A percentile compares a stretch with the other conserved stretches of the same genome.
Conservation (phyloP, 148 eudicot genomes). For the Polygonum aviculare region DNA sequence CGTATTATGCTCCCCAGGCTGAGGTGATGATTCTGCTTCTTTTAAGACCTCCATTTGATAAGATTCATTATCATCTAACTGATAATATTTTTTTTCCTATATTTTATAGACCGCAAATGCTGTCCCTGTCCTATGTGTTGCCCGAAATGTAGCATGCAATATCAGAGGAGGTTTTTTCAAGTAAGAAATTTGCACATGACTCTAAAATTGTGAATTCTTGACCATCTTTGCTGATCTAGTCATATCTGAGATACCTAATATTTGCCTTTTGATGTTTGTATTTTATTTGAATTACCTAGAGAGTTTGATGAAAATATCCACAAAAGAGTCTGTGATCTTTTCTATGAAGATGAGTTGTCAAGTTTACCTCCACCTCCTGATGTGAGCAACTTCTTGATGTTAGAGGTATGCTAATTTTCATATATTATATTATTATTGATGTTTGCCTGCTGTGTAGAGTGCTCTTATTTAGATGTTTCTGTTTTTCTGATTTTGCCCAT, state of each 20-base stretch:
- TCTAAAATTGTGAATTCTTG: not conserved
- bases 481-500: not conserved
- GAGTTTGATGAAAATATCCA: slow-evolving; percentile 78
- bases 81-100: slow-evolving; percentile 13
- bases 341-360: slow-evolving; percentile 73
- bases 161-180: slow-evolving; percentile 94
- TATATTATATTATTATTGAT: not conserved
- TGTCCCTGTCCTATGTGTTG: slow-evolving; percentile 94
- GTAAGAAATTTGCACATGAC: slow-evolving; percentile 23
- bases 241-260: not conserved
- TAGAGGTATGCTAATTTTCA: slow-evolving; percentile 49
- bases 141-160: slow-evolving; percentile 97
- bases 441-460: not conserved
- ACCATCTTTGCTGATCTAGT: not conserved
- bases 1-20: slow-evolving; percentile 96
- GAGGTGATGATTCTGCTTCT: slow-evolving; percentile 44
- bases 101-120: slow-evolving; percentile 58
- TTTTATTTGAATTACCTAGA: slow-evolving; percentile 27
- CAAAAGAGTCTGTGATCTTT: slow-evolving; percentile 49
- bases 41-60: not conserved
- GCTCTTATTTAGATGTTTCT: not conserved
- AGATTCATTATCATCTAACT: slow-evolving; percentile 1
- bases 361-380: slow-evolving; percentile 70
- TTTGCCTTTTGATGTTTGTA: not conserved
- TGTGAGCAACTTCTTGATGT: slow-evolving; percentile 80